These are phyloP conservation scores for Guyanaporus albipodus DNA, from an alignment of 768 basidiomycete genomes.

Conservation along the genomic window DNA sequence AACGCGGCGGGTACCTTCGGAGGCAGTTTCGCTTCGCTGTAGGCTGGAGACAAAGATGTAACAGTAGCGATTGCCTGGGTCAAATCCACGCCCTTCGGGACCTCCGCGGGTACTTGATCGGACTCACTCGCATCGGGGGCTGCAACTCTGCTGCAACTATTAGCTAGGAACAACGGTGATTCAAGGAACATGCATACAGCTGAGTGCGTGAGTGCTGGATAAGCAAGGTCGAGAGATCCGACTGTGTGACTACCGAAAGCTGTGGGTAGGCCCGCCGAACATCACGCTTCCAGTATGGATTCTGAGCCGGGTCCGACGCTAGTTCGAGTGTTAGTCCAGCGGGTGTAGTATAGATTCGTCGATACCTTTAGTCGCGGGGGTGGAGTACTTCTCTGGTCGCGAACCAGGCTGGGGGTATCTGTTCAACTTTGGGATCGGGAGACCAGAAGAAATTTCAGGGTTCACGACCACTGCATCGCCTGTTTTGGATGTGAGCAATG, in stretches of 20 bases:
- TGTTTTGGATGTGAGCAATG: constrained; percentile 30
- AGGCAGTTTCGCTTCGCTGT: constrained; percentile 62
- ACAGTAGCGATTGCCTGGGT: constrained; percentile 70
- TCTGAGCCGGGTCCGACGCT: constrained; percentile 86
- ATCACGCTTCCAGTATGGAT: constrained; percentile 96
- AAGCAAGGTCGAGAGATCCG: constrained; percentile 73
- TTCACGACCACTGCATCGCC: constrained; percentile 83
- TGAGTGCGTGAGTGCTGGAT: constrained; percentile 69
- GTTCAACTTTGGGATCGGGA: constrained; percentile 69
- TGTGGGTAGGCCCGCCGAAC: constrained; percentile 91
- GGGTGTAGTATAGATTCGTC: not conserved
- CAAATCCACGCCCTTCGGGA: constrained; percentile 52
- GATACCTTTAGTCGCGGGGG: constrained; percentile 84
- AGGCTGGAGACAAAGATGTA: constrained; percentile 52
- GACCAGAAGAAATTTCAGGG: constrained; percentile 86
- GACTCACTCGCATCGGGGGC: constrained; percentile 44
- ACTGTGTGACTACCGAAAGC: constrained; percentile 83
- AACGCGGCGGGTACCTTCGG: constrained; percentile 66
- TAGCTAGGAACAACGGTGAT: not conserved
- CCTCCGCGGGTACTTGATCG: constrained; percentile 42
- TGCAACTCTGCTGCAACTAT: constrained; percentile 42
- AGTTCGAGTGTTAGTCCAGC: constrained; percentile 10
- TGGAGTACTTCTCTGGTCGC: constrained; percentile 78
- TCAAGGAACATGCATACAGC: constrained; percentile 47
- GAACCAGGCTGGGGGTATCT: constrained; percentile 88